Evolutionary conservation across 352 stramenopile genomes (phyloP).

Genomic region (Thalassiosira hispida): DNA sequence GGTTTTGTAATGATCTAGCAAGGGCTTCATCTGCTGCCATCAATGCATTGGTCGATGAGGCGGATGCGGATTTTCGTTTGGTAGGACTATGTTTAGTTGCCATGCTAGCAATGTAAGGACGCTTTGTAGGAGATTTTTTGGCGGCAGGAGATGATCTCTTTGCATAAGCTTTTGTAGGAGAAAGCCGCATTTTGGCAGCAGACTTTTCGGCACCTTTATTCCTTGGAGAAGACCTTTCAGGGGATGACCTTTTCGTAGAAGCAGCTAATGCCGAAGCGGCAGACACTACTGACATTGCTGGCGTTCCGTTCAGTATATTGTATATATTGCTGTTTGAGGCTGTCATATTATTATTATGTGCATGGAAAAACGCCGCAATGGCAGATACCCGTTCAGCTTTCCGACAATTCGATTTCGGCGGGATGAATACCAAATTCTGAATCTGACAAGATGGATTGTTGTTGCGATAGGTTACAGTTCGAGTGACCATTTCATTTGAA

Average conservation of each 20-base stretch:
- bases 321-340: constrained; percentile 31
- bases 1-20: constrained; percentile 21
- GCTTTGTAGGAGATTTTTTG: background rate
- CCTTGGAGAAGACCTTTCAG: background rate
- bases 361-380: constrained; percentile 30
- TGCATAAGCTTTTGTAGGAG: constrained; percentile 13
- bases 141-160: background rate
- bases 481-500: constrained; percentile 22
- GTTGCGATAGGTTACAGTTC: constrained; percentile 6
- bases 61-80: background rate
- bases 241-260: background rate
- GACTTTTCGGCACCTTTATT: constrained; percentile 1
- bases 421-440: constrained; percentile 11
- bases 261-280: constrained; percentile 11
- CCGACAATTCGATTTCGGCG: constrained; percentile 24
- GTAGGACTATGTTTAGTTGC: background rate
- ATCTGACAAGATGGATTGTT: background rate
- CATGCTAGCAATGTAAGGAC: background rate
- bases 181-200: constrained; percentile 11
- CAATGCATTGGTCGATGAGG: background rate
- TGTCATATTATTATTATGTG: too few species aligned
- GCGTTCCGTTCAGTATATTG: constrained; percentile 10
- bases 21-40: constrained; percentile 31
- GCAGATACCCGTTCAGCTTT: constrained; percentile 41
- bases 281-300: background rate